Conservation (phyloP, 345 rosid species). For the Laguncularia racemosa region DNA sequence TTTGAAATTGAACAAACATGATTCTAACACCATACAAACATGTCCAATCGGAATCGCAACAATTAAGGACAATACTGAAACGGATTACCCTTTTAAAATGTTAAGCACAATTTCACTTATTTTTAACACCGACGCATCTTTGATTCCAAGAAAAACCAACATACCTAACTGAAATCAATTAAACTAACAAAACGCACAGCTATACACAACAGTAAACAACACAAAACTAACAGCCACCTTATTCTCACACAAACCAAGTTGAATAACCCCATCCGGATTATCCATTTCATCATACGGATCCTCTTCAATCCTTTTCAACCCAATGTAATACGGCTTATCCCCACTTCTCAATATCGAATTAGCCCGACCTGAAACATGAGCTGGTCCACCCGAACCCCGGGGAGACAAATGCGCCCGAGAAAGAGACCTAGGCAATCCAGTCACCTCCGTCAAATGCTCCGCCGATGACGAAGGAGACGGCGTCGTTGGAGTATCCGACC, state of each 20-base stretch:
- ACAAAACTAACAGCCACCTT: constrained; percentile 23
- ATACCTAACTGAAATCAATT: constrained; percentile 2
- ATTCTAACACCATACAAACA: too few species aligned
- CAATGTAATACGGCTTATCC: constrained; percentile 44
- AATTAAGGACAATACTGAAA: too few species aligned
- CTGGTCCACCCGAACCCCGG: constrained; percentile 52
- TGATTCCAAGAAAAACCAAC: neutral
- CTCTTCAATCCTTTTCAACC: constrained; percentile 47
- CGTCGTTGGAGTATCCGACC: constrained; percentile 16
- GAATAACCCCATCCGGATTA: constrained; percentile 71
- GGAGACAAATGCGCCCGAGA: constrained; percentile 70
- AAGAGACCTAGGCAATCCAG: constrained; percentile 44
- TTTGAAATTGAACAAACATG: too few species aligned
- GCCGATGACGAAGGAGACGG: constrained; percentile 40
- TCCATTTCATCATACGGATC: constrained; percentile 59
- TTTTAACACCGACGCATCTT: too few species aligned
- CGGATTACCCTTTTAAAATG: too few species aligned
- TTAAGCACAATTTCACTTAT: too few species aligned
- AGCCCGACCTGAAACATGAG: constrained; percentile 48
- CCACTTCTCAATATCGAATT: constrained; percentile 36
- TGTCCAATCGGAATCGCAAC: too few species aligned
- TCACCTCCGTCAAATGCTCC: constrained; percentile 46
- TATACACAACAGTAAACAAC: neutral
- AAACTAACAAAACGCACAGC: neutral
- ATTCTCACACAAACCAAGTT: constrained; percentile 71